phyloP scores from a whole-genome alignment of 2,329 filamentous ascomycete genomes.

The Cephalotrichum gorgonifer region DNA sequence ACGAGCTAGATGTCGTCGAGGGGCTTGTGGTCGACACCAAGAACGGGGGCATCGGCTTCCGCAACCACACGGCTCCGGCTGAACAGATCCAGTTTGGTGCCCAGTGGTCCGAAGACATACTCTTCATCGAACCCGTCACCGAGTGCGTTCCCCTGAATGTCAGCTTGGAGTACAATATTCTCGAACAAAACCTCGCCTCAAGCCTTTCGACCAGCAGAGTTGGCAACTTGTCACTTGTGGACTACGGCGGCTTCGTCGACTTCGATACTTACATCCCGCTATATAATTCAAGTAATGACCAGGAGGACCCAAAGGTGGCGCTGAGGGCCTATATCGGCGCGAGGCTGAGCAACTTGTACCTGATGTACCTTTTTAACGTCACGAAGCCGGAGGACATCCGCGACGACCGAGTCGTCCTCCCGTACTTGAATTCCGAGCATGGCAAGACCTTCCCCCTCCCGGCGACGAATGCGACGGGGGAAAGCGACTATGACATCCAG shows the following conservation, averaged over 20 bases:
- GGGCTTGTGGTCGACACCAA: constrained; percentile 29
- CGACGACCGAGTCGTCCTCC: constrained; percentile 12
- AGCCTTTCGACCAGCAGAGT: background rate
- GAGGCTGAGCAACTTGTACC: constrained; percentile 25
- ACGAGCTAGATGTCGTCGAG: constrained; percentile 22
- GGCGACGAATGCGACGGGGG: background rate
- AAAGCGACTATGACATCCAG: background rate
- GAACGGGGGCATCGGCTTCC: constrained; percentile 28
- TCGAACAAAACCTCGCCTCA: background rate
- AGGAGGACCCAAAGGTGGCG: constrained; percentile 17
- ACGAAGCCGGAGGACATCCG: constrained; percentile 13
- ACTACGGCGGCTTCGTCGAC: constrained; percentile 29
- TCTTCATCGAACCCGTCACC: constrained; percentile 33
- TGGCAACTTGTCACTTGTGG: constrained; percentile 19
- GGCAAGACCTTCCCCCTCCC: constrained; percentile 20
- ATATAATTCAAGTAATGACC: background rate
- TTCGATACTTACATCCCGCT: constrained; percentile 19
- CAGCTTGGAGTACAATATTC: constrained; percentile 26
- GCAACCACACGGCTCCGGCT: constrained; percentile 28
- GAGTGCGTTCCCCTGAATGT: constrained; percentile 31
- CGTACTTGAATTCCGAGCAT: constrained; percentile 23
- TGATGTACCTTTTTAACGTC: constrained; percentile 26
- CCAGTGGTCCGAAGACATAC: constrained; percentile 32
- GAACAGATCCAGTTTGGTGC: constrained; percentile 17
- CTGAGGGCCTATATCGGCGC: constrained; percentile 29